Evolutionary conservation across 148 eudicot genomes (phyloP).

Genomic region (Pouteria glomerata): DNA sequence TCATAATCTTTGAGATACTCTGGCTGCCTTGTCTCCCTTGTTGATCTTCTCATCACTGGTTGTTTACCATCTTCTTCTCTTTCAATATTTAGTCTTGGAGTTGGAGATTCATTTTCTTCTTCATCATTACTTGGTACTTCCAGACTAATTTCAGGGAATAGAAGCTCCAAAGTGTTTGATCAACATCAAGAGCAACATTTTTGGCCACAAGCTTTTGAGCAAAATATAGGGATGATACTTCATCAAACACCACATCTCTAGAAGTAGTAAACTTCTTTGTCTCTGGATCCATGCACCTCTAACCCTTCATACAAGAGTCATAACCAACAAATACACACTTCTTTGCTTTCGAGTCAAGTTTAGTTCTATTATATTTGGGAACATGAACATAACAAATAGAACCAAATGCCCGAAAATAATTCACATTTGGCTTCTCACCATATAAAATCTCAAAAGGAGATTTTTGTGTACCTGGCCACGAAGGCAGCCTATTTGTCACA

Average conservation of each 20-base stretch:
- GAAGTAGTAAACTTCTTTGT: constrained; percentile 4
- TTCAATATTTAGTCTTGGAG: too few relatives aligned
- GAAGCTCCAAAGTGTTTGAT: not conserved
- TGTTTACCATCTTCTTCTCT: not conserved
- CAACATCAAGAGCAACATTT: not conserved
- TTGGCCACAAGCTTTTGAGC: not conserved
- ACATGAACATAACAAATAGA: constrained; percentile 2
- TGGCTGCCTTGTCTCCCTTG: not conserved
- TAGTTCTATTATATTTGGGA: constrained; percentile 3
- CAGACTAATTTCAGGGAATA: not conserved
- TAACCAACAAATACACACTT: constrained; percentile 5
- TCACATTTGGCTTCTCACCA: not conserved
- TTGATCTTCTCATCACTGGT: not conserved
- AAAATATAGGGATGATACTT: not conserved
- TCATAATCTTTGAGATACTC: not conserved
- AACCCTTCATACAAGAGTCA: not conserved
- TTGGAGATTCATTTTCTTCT: not conserved
- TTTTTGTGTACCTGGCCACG: constrained; percentile 1
- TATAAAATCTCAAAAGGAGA: constrained; percentile 2
- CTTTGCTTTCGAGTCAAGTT: constrained; percentile 9
- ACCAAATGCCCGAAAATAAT: not conserved
- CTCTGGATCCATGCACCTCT: constrained; percentile 8
- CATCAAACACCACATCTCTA: not conserved
- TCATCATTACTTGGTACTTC: not conserved
- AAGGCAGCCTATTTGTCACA: not conserved